Base-by-base conservation (phyloP, 2,329 filamentous ascomycete species). In the Aspergillus sp. region DNA sequence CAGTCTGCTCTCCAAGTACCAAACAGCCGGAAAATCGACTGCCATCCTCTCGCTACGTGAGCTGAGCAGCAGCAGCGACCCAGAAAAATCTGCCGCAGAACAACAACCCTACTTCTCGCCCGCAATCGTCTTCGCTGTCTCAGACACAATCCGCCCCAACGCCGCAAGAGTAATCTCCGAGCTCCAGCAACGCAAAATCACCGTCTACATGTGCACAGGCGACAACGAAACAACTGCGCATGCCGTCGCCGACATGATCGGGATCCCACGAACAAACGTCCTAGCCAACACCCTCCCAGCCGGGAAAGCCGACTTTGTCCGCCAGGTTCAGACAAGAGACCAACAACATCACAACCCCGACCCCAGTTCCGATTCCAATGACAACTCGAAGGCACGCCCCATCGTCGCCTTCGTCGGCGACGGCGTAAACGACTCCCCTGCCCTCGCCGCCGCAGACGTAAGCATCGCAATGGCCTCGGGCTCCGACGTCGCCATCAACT, bases 131-230 rank as follows among this genome's bases (percentile, higher is more conserved):
- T 88, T 97, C 66, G 88, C 92, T 51, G 89, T 94, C 53, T 89
- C 93, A 0, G 93, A 97, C 68, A 88, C 91, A 1, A 85, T 97
- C 65, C 89, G 93, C 2, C 84, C 87, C 0, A 91, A 96, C 76
- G 88, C 92, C 0, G 76, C 79, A 1, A 71, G 80, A 7, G 87
- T 94, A 19, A 84, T 96, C 61, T 76, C 79, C 7, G 82, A 87
- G 1, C 85, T 97, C 0, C 84, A 86, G 48, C 76, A 83, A 4
- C 85, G 85, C 17, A 87, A 89, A 22, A 88, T 91, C 51, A 85
- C 88, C 34, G 90, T 96, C 4, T 97, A 90, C 87, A 96, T 97
- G 92, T 88, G 97, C 43, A 96, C 92, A 0, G 93, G 93, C 31
- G 93, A 97, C 80, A 97, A 97, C 72, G 80, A 82, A n/a, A 88